These are phyloP conservation scores for Magnusiomyces tetraspermus DNA, from an alignment of 1,139 yeast genomes.

Conservation along the genomic window DNA sequence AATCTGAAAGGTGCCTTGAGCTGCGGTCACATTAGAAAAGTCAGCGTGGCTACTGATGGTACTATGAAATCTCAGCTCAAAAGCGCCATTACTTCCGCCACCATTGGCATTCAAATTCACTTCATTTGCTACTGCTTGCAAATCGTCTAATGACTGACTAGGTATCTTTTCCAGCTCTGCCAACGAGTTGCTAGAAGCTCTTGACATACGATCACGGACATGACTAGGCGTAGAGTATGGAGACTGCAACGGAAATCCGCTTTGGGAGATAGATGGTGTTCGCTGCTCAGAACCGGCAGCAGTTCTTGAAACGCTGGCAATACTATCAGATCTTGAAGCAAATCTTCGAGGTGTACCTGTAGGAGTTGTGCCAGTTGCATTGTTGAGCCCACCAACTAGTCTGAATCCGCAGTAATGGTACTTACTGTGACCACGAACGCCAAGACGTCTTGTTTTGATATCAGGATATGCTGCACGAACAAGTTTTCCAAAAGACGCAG, in stretches of 20 bases:
- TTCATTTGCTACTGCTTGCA: neutral
- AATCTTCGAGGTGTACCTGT: conserved; percentile 24
- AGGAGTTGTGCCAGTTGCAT: conserved; percentile 25
- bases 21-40: conserved; percentile 19
- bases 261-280: neutral
- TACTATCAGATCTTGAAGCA: conserved; percentile 16
- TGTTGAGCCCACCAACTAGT: conserved; percentile 42
- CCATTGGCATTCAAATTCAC: conserved; percentile 2
- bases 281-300: neutral
- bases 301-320: neutral
- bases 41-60: conserved; percentile 17
- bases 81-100: conserved; percentile 6
- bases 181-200: conserved; percentile 4
- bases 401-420: conserved; percentile 86
- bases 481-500: conserved; percentile 81
- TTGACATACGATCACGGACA: conserved; percentile 1
- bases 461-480: conserved; percentile 66
- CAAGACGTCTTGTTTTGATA: conserved; percentile 73
- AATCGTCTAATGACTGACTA: neutral
- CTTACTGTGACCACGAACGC: conserved; percentile 80
- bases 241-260: conserved; percentile 3
- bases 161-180: conserved; percentile 7
- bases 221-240: conserved; percentile 11
- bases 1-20: conserved; percentile 32
- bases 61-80: conserved; percentile 15